These are phyloP conservation scores for Tuber melanosporum DNA, from an alignment of 495 filamentous ascomycete genomes.

Conservation along the genomic window DNA sequence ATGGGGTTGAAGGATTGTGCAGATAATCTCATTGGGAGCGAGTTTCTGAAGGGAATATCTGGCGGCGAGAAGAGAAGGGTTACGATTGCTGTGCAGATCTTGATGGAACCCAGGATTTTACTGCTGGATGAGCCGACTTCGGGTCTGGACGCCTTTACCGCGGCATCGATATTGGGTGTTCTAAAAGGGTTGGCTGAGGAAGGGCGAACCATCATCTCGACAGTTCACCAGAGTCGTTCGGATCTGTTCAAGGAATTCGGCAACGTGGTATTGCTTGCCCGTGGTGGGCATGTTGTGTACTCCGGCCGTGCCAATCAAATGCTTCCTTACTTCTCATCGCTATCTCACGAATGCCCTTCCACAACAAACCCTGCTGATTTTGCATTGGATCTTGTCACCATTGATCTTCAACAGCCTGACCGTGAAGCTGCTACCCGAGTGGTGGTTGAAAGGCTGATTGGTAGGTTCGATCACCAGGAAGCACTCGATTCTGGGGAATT, in stretches of 20 bases:
- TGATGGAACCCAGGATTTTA: constrained; percentile 64
- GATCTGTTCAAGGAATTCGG: constrained; percentile 66
- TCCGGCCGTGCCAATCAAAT: constrained; percentile 58
- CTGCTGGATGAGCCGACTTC: constrained; percentile 70
- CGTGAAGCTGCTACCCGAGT: constrained; percentile 55
- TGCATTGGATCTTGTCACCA: constrained; percentile 65
- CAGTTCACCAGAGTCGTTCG: constrained; percentile 68
- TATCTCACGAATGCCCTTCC: constrained; percentile 58
- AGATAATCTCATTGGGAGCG: constrained; percentile 63
- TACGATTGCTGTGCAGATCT: constrained; percentile 67
- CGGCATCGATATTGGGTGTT: constrained; percentile 66
- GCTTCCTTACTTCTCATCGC: constrained; percentile 55
- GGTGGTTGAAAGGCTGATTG: constrained; percentile 55
- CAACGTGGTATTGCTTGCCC: constrained; percentile 61
- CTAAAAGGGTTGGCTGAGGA: constrained; percentile 62
- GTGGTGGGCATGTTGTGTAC: constrained; percentile 62
- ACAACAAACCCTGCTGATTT: constrained; percentile 71
- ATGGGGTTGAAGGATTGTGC: constrained; percentile 73
- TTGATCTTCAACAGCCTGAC: constrained; percentile 58
- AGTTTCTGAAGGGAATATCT: constrained; percentile 67
- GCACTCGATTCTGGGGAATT: constrained; percentile 36
- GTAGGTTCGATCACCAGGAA: constrained; percentile 48
- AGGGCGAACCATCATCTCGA: constrained; percentile 65
- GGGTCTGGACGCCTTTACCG: constrained; percentile 69
- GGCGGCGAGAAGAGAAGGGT: constrained; percentile 71